Conservation (phyloP, 305 asterid species). For the Euphrasia arctica region DNA sequence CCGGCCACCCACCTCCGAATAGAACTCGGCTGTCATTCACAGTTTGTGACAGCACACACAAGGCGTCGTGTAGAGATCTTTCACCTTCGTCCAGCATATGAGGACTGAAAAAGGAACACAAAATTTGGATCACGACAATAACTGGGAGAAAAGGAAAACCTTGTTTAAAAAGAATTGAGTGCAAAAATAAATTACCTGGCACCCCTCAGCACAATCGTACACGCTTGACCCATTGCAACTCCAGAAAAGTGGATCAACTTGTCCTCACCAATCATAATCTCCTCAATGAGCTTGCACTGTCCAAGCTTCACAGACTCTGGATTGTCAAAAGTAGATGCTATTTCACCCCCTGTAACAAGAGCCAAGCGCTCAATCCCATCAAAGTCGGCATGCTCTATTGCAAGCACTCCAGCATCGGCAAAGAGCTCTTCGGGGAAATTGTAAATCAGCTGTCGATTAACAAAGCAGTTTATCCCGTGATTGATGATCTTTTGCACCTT, state of each 20-base stretch:
- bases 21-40: constrained; percentile 79
- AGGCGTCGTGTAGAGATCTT: constrained; percentile 82
- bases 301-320: constrained; percentile 95
- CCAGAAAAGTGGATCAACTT: constrained; percentile 92
- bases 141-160: background rate
- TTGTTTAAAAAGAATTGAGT: background rate
- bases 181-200: constrained; percentile 57
- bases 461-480: constrained; percentile 95
- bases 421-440: constrained; percentile 93
- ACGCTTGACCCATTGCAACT: constrained; percentile 89
- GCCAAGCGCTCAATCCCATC: constrained; percentile 91
- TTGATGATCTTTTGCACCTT: constrained; percentile 84
- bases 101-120: constrained; percentile 42
- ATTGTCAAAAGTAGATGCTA: constrained; percentile 91
- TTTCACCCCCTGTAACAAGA: constrained; percentile 96
- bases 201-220: constrained; percentile 89
- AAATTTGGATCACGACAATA: background rate
- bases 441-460: constrained; percentile 91
- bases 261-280: constrained; percentile 97
- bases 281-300: constrained; percentile 87
- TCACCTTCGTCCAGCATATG: constrained; percentile 92
- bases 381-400: constrained; percentile 96
- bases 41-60: constrained; percentile 87
- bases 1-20: constrained; percentile 96
- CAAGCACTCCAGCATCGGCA: constrained; percentile 91